phyloP scores from a whole-genome alignment of 495 filamentous ascomycete species.

The Elasticomyces elasticus region DNA sequence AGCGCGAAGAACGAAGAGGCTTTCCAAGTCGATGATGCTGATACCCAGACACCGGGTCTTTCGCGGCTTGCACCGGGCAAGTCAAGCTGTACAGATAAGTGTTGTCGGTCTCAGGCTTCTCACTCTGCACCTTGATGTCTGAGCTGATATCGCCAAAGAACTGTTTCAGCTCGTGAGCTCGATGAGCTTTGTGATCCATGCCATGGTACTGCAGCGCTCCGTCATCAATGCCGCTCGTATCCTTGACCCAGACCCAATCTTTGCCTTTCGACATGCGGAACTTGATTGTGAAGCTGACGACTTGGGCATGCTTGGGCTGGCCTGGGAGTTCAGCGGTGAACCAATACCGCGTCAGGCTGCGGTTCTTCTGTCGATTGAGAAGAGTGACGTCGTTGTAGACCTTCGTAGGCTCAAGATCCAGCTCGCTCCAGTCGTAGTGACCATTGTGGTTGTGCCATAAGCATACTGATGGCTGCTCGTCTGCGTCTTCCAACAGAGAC shows the following conservation, averaged over 20 bases:
- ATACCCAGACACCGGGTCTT: conserved; percentile 46
- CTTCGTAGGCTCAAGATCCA: conserved; percentile 24
- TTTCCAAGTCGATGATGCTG: conserved; percentile 51
- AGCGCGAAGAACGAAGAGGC: conserved; percentile 48
- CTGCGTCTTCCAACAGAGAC: conserved; percentile 24
- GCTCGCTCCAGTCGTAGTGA: conserved; percentile 40
- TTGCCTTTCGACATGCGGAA: conserved; percentile 47
- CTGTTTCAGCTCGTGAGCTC: conserved; percentile 40
- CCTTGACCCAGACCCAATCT: conserved; percentile 68
- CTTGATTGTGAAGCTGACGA: conserved; percentile 63
- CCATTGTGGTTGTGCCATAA: conserved; percentile 62
- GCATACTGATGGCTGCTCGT: conserved; percentile 58
- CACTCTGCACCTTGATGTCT: conserved; percentile 45
- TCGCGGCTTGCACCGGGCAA: conserved; percentile 42
- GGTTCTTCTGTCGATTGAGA: conserved; percentile 1
- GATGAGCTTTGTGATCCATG: conserved; percentile 14
- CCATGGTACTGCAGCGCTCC: conserved; percentile 17
- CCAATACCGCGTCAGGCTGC: conserved; percentile 21
- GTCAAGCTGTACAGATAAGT: conserved; percentile 63
- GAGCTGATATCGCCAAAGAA: conserved; percentile 53
- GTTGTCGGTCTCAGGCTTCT: conserved; percentile 56
- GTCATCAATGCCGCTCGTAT: conserved; percentile 41
- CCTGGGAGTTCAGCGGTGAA: conserved; percentile 32
- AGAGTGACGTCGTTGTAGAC: conserved; percentile 18
- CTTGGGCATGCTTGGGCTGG: conserved; percentile 27